Conservation (phyloP, 2,329 filamentous ascomycete species). For the Pseudogymnoascus sp. region DNA sequence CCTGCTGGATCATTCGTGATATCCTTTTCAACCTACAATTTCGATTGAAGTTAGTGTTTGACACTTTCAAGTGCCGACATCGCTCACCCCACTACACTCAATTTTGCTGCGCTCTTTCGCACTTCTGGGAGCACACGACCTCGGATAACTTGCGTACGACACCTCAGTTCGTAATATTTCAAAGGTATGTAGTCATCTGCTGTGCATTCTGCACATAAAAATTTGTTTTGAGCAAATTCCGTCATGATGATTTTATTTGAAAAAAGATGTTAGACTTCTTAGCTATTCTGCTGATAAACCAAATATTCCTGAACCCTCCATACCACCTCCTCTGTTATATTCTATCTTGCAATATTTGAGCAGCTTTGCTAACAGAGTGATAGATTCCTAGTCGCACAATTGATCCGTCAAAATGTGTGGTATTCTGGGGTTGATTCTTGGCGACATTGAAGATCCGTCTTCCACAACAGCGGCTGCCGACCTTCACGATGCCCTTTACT, state of each 20-base stretch:
- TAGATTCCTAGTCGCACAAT: constrained; percentile 1
- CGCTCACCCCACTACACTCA: constrained; percentile 2
- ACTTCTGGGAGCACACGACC: neutral
- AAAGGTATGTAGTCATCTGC: neutral
- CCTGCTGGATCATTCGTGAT: neutral
- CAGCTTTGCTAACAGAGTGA: constrained; percentile 8
- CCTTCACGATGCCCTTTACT: constrained; percentile 63
- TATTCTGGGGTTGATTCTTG: constrained; percentile 52
- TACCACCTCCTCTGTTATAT: constrained; percentile 8
- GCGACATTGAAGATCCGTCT: constrained; percentile 39
- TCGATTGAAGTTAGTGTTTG: constrained; percentile 2
- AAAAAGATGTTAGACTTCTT: constrained; percentile 36
- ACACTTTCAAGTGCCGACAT: neutral
- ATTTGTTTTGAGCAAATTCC: neutral
- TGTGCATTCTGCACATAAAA: neutral
- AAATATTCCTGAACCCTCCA: constrained; percentile 19
- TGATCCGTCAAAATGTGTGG: constrained; percentile 45
- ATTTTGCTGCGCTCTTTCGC: neutral
- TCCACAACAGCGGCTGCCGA: constrained; percentile 49
- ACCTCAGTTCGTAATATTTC: neutral
- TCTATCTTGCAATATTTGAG: neutral
- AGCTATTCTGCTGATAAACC: constrained; percentile 24
- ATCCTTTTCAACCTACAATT: constrained; percentile 5
- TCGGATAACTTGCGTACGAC: neutral
- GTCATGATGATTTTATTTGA: constrained; percentile 22